A percentile compares a stretch with the other conserved stretches of the same genome.
Conservation (phyloP, 768 basidiomycete species). For the Podaxis mareebaensis region DNA sequence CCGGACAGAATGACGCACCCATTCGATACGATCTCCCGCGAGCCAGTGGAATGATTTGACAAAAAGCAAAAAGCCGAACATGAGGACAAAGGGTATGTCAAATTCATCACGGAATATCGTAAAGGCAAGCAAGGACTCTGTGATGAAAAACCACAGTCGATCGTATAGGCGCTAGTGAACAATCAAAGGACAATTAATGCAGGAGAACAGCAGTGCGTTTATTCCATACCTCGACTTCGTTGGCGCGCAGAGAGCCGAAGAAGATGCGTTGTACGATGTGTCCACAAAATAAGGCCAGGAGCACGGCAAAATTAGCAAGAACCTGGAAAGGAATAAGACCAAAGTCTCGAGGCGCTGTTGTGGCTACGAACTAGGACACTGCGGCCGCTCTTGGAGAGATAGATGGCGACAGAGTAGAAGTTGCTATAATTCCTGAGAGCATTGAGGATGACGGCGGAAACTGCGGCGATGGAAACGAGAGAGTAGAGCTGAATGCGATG, state of each 20-base stretch:
- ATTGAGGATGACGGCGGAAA: constrained; percentile 73
- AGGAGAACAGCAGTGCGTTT: constrained; percentile 1
- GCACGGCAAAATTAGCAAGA: constrained; percentile 86
- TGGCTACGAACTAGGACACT: constrained; percentile 73
- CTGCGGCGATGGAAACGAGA: constrained; percentile 63
- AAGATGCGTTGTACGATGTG: constrained; percentile 83
- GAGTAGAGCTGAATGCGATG: constrained; percentile 73
- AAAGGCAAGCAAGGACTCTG: constrained; percentile 93
- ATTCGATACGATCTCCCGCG: constrained; percentile 92
- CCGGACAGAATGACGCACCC: constrained; percentile 49
- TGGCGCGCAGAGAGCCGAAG: constrained; percentile 84
- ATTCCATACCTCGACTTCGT: constrained; percentile 83
- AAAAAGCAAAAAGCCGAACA: constrained; percentile 94
- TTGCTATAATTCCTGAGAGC: constrained; percentile 84
- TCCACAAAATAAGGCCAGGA: constrained; percentile 74
- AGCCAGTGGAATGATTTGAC: constrained; percentile 99
- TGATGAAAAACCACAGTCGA: constrained; percentile 95
- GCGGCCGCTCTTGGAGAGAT: constrained; percentile 90
- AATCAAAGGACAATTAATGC: background rate
- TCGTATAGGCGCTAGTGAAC: constrained; percentile 86
- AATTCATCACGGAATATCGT: constrained; percentile 98
- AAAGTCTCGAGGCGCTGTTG: constrained; percentile 4
- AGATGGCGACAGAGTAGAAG: constrained; percentile 93
- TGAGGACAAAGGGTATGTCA: constrained; percentile 86
- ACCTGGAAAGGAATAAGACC: constrained; percentile 48